Evolutionary conservation across 257 asterid genomes (phyloP).

Genomic region (Lycium ferocissimum): DNA sequence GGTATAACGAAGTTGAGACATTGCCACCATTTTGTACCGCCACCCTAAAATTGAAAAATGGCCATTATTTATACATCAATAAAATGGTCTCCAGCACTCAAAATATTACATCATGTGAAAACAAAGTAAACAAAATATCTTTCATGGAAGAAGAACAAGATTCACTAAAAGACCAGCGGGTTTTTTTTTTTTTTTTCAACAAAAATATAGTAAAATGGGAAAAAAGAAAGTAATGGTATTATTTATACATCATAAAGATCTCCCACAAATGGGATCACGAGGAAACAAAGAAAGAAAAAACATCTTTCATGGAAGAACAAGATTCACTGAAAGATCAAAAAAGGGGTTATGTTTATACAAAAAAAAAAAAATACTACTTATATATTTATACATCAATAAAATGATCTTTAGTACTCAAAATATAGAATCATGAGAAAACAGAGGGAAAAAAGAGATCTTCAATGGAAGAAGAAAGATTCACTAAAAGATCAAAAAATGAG

Average conservation of each 20-base stretch:
- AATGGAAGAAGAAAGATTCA: neutral
- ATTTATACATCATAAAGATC: no score
- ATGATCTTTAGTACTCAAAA: neutral
- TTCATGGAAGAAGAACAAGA: neutral
- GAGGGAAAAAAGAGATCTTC: no score
- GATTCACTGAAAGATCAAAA: no score
- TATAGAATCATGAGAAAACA: neutral
- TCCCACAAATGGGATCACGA: no score
- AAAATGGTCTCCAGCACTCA: neutral
- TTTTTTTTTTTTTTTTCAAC: neutral
- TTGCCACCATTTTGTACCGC: conserved; percentile 38
- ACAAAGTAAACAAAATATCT: neutral
- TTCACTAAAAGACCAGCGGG: conserved; percentile 1
- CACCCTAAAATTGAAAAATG: neutral
- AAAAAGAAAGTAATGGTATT: no score
- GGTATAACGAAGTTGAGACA: conserved; percentile 47
- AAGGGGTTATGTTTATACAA: no score
- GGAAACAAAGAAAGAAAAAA: no score
- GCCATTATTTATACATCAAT: neutral
- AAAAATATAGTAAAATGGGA: no score
- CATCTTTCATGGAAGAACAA: no score
- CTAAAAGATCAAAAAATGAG: neutral
- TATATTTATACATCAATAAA: neutral
- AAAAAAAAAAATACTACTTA: no score
- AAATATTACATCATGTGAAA: neutral